A percentile compares a stretch with the other conserved stretches of the same genome.
Conservation (phyloP, 805 yeast genomes). For the Nakazawaea anatomiae region DNA sequence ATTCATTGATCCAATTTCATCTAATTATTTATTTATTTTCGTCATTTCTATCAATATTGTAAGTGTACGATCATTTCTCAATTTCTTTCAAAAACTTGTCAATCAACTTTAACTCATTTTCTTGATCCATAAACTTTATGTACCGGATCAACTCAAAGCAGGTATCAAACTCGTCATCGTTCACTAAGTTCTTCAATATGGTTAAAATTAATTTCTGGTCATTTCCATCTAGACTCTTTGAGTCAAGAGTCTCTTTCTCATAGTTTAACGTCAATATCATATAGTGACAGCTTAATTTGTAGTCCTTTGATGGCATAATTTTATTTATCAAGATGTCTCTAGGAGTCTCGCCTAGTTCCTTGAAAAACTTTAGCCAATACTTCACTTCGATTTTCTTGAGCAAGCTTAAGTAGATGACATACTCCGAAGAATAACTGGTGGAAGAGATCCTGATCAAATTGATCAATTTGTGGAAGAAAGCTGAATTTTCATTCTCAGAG, state of each 20-base stretch:
- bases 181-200: slow-evolving; percentile 36
- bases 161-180: slow-evolving; percentile 41
- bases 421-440: slow-evolving; percentile 10
- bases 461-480: slow-evolving; percentile 25
- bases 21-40: background rate
- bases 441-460: slow-evolving; percentile 20
- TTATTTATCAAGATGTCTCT: slow-evolving; percentile 36
- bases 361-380: slow-evolving; percentile 45
- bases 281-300: slow-evolving; percentile 44
- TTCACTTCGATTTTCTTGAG: slow-evolving; percentile 48
- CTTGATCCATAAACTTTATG: slow-evolving; percentile 39
- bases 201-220: slow-evolving; percentile 37
- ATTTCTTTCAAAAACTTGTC: slow-evolving; percentile 1
- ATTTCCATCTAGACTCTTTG: slow-evolving; percentile 6
- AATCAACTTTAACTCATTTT: slow-evolving; percentile 3
- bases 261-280: slow-evolving; percentile 46
- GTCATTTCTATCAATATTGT: background rate
- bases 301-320: slow-evolving; percentile 32
- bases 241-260: slow-evolving; percentile 31
- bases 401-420: slow-evolving; percentile 41
- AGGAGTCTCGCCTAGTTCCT: slow-evolving; percentile 35
- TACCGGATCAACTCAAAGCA: slow-evolving; percentile 51
- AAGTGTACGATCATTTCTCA: background rate
- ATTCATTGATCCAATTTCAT: background rate
- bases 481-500: slow-evolving; percentile 7